Evolutionary conservation across 371 early-diverging fungal genomes (phyloP).

Genomic region (Nematocida major): DNA sequence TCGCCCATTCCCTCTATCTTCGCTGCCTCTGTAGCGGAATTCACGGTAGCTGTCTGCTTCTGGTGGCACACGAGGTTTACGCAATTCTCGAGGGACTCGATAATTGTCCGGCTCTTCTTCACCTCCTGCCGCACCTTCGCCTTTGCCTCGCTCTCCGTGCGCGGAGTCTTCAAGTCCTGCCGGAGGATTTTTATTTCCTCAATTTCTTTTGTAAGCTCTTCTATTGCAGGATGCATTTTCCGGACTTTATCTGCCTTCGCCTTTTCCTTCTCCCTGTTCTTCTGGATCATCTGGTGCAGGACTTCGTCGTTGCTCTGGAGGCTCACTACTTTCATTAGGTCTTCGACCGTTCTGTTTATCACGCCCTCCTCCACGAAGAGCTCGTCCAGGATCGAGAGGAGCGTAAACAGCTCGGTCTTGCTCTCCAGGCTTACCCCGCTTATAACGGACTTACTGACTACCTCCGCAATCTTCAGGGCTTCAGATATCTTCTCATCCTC

Average conservation of each 20-base stretch:
- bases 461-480: conserved; percentile 22
- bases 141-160: not conserved
- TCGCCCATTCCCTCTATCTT: conserved; percentile 41
- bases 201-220: conserved; percentile 41
- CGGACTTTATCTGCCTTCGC: conserved; percentile 36
- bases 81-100: not conserved
- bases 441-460: not conserved
- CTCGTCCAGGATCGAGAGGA: conserved; percentile 24
- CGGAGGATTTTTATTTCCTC: conserved; percentile 44
- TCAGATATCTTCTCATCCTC: conserved; percentile 2
- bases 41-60: conserved; percentile 10
- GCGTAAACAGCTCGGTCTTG: not conserved
- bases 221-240: conserved; percentile 22
- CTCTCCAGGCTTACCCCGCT: not conserved
- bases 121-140: not conserved
- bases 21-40: conserved; percentile 15
- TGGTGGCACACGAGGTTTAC: conserved; percentile 20
- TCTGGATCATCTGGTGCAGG: conserved; percentile 42
- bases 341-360: conserved; percentile 33
- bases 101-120: not conserved
- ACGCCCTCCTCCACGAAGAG: conserved; percentile 35
- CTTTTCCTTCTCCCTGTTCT: conserved; percentile 40
- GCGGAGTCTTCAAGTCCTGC: not conserved
- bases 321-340: not conserved
- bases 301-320: conserved; percentile 50